Evolutionary conservation across 306 rosid genomes (phyloP).

Genomic region (Cucurbita ficifolia): DNA sequence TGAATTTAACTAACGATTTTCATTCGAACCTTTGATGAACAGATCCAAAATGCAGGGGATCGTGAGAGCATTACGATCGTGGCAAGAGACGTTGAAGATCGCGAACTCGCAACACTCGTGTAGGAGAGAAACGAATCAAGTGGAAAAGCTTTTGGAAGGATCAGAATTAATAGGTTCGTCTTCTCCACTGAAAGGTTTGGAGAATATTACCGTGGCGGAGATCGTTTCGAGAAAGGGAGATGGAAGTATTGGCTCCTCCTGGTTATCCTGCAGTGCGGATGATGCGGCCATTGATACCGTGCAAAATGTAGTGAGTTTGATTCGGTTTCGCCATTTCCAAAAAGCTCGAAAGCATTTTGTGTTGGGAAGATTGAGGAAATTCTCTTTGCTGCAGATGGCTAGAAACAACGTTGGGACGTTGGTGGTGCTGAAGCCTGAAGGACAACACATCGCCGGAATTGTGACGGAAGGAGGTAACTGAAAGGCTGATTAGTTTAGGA

Average conservation of each 20-base stretch:
- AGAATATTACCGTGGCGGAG: conserved; percentile 71
- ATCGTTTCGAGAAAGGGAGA: conserved; percentile 45
- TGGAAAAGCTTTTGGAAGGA: conserved; percentile 14
- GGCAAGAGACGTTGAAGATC: conserved; percentile 26
- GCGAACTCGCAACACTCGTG: conserved; percentile 26
- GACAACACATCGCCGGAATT: conserved; percentile 56
- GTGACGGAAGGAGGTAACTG: conserved; percentile 75
- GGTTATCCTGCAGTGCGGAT: conserved; percentile 53
- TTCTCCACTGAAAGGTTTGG: conserved; percentile 47
- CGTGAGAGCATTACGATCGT: conserved; percentile 16
- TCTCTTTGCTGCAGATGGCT: conserved; percentile 50
- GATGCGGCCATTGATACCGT: conserved; percentile 50
- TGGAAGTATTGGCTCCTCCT: conserved; percentile 44
- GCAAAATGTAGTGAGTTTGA: conserved; percentile 25
- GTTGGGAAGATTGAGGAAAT: background rate
- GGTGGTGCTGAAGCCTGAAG: conserved; percentile 65
- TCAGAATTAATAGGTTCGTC: conserved; percentile 22
- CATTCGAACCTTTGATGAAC: conserved; percentile 6
- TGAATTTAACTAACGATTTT: background rate
- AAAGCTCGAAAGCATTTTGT: background rate
- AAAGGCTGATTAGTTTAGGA: background rate
- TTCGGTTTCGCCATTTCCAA: background rate
- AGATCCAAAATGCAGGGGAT: conserved; percentile 48
- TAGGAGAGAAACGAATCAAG: conserved; percentile 23
- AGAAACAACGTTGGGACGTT: conserved; percentile 55